Conservation (phyloP, 1,284 basidiomycete species). For the Apiotrichum akiyoshidainum region DNA sequence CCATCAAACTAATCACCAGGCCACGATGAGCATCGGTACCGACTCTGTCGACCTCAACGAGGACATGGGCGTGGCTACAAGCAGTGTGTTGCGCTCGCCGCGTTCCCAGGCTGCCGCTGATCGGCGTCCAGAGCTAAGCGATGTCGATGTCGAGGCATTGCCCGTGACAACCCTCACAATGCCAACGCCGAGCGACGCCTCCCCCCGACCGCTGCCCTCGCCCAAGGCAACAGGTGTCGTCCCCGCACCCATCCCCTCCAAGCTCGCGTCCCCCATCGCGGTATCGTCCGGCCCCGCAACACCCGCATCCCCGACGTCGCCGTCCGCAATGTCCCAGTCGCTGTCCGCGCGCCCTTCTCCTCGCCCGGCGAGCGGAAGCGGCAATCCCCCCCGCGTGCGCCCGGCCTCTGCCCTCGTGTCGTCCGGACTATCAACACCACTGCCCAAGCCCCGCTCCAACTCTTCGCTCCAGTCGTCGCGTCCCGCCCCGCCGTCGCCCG, state of each 20-base stretch:
- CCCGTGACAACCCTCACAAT: neutral
- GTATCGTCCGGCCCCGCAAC: no score
- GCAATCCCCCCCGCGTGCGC: neutral
- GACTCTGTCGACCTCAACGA: neutral
- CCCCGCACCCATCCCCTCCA: no score
- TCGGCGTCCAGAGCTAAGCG: no score
- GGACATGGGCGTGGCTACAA: slow-evolving; percentile 4
- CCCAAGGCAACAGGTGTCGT: no score
- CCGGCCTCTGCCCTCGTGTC: slow-evolving; percentile 3
- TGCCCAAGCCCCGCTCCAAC: slow-evolving; percentile 27
- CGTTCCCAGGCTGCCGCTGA: no score
- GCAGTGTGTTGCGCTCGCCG: neutral
- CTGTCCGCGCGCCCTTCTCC: neutral
- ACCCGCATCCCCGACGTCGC: neutral
- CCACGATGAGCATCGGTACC: slow-evolving; percentile 2
- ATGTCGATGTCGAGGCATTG: no score
- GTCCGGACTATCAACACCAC: neutral
- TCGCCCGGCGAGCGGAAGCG: neutral
- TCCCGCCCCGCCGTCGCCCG: slow-evolving; percentile 43
- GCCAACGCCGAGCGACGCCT: neutral
- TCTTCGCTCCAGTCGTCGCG: slow-evolving; percentile 30
- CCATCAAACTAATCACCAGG: slow-evolving; percentile 1
- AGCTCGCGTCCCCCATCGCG: no score
- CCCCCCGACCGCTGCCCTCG: neutral
- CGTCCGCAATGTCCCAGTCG: neutral